phyloP scores from a whole-genome alignment of 2,329 filamentous ascomycete species.

The Pseudogymnoascus pannorum region DNA sequence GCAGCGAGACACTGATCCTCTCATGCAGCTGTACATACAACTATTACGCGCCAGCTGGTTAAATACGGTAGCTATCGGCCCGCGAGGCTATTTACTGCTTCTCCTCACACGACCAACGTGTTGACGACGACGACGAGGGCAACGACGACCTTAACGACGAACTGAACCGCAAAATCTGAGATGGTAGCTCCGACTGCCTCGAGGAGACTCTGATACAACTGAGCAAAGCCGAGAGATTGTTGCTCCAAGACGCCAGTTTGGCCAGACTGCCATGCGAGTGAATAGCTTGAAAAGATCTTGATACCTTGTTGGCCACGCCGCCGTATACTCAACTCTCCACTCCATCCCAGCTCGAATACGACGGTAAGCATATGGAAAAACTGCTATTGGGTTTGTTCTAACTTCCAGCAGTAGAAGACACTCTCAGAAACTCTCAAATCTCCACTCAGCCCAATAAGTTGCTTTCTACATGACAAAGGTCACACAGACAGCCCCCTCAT shows the following conservation, averaged over 20 bases:
- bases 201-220: background rate
- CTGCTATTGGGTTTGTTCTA: background rate
- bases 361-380: background rate
- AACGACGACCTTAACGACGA: background rate
- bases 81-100: background rate
- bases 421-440: background rate
- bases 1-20: background rate
- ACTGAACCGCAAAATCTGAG: background rate
- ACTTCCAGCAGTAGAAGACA: background rate
- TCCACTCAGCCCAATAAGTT: conserved; percentile 1
- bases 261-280: background rate
- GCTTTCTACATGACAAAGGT: background rate
- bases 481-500: background rate
- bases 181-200: background rate
- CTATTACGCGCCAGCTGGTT: background rate
- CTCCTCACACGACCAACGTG: background rate
- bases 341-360: background rate
- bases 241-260: background rate
- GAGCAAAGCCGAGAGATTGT: background rate
- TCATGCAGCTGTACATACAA: background rate
- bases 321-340: background rate
- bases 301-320: background rate
- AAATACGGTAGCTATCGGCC: conserved; percentile 4
- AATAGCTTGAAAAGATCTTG: background rate
- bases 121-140: background rate